A percentile compares a stretch with the other conserved stretches of the same genome.
Conservation (phyloP, 1,139 yeast species). For the Kurtzmaniella quercitrusa region DNA sequence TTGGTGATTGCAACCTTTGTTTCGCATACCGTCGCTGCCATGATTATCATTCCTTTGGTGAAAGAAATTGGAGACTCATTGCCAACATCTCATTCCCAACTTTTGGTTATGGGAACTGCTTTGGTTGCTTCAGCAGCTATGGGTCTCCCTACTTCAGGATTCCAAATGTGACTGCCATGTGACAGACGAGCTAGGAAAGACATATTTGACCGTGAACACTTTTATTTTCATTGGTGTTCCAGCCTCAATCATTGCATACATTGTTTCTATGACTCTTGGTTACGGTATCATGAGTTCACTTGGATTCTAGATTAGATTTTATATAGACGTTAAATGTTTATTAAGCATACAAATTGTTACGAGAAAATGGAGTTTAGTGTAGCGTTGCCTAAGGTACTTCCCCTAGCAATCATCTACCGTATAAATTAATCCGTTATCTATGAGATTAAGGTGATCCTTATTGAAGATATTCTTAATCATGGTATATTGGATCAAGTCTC, state of each 20-base stretch:
- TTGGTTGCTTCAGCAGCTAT: slow-evolving; percentile 86
- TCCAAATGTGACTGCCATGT: slow-evolving; percentile 97
- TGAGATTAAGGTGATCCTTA: neutral
- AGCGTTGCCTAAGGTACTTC: neutral
- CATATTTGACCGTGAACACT: slow-evolving; percentile 76
- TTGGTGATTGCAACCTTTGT: slow-evolving; percentile 88
- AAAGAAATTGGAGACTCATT: slow-evolving; percentile 78
- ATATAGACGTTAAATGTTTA: neutral
- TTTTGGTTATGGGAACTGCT: slow-evolving; percentile 81
- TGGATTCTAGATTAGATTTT: slow-evolving; percentile 32
- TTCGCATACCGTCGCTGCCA: slow-evolving; percentile 93
- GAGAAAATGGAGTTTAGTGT: neutral
- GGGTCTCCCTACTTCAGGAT: slow-evolving; percentile 96
- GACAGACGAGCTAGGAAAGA: slow-evolving; percentile 85
- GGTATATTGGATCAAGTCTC: neutral
- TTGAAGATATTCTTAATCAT: neutral
- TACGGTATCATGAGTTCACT: slow-evolving; percentile 58
- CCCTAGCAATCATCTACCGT: neutral
- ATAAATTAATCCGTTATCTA: neutral
- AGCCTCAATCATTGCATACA: slow-evolving; percentile 67
- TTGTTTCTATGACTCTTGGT: slow-evolving; percentile 73
- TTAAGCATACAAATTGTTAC: neutral
- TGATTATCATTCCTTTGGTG: slow-evolving; percentile 84
- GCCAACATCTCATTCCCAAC: slow-evolving; percentile 64
- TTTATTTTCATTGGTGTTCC: slow-evolving; percentile 90